phyloP scores from a whole-genome alignment of 345 rosid genomes.

The Sonneratia caseolaris region DNA sequence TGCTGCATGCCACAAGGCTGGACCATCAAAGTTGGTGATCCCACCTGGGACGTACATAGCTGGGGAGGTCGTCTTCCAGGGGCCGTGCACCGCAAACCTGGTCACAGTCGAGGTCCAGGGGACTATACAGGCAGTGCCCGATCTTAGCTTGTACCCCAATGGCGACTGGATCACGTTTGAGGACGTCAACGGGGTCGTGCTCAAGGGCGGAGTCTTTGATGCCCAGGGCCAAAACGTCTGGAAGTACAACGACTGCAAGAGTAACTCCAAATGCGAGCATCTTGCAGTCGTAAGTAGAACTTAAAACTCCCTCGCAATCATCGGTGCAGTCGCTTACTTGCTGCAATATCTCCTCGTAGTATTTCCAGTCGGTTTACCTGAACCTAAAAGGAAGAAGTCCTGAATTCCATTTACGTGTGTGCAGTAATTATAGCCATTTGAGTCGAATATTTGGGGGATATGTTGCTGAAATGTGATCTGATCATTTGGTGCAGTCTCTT shows the following conservation, averaged over 20 bases:
- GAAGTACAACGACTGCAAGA: conserved; percentile 32
- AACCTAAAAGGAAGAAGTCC: too few relatives aligned
- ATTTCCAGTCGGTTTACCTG: too few relatives aligned
- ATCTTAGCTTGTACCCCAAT: conserved; percentile 18
- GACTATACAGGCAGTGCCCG: conserved; percentile 28
- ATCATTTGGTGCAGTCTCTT: conserved; percentile 24
- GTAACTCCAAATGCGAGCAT: conserved; percentile 16
- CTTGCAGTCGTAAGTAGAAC: conserved; percentile 37
- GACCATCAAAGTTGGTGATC: conserved; percentile 36
- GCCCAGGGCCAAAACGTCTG: conserved; percentile 44
- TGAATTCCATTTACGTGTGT: too few relatives aligned
- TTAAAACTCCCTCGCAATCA: too few relatives aligned
- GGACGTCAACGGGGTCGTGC: conserved; percentile 24
- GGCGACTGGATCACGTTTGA: conserved; percentile 43
- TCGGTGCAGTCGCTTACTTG: too few relatives aligned
- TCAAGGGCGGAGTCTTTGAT: conserved; percentile 60
- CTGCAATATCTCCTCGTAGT: too few relatives aligned
- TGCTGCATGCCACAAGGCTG: conserved; percentile 29
- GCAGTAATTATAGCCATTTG: too few relatives aligned
- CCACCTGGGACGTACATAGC: conserved; percentile 36
- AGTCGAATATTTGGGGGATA: background rate
- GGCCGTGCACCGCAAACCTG: conserved; percentile 42
- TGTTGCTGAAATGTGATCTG: background rate
- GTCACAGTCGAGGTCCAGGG: conserved; percentile 38
- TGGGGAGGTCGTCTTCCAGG: conserved; percentile 38